Conservation (phyloP, 169 alveolate genomes). For the Plasmodium coatneyi region DNA sequence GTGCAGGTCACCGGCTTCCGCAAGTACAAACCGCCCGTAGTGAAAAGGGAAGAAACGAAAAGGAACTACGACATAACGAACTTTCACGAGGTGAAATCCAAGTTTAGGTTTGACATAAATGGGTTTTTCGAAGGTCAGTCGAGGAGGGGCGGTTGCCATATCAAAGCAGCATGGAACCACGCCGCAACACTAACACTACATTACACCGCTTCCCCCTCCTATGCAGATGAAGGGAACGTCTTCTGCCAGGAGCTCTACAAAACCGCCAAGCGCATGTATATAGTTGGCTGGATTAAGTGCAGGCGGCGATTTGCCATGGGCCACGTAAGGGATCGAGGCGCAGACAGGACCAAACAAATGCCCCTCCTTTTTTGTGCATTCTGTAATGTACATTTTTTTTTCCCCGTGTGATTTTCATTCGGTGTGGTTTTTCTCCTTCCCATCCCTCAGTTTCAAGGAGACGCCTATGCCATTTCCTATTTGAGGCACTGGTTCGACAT, state of each 20-base stretch:
- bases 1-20: slow-evolving; percentile 73
- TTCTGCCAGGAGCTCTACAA: slow-evolving; percentile 58
- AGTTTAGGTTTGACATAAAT: slow-evolving; percentile 48
- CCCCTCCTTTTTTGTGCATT: neutral
- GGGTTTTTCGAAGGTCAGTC: slow-evolving; percentile 52
- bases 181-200: neutral
- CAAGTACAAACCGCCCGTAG: slow-evolving; percentile 32
- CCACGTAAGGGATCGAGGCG: slow-evolving; percentile 24
- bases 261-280: slow-evolving; percentile 51
- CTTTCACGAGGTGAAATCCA: slow-evolving; percentile 63
- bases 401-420: neutral
- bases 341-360: neutral
- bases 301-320: slow-evolving; percentile 62
- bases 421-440: neutral
- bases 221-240: slow-evolving; percentile 31
- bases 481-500: slow-evolving; percentile 70
- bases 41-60: slow-evolving; percentile 45
- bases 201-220: neutral
- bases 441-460: slow-evolving; percentile 54
- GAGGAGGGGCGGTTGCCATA: neutral
- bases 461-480: slow-evolving; percentile 64
- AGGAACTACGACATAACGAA: slow-evolving; percentile 55
- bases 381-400: neutral
- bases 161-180: neutral
- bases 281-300: slow-evolving; percentile 73